Percentiles rank a stretch among this genome's conserved stretches.
phyloP scores from a whole-genome alignment of 345 rosid species.

The Nasturtium officinale region DNA sequence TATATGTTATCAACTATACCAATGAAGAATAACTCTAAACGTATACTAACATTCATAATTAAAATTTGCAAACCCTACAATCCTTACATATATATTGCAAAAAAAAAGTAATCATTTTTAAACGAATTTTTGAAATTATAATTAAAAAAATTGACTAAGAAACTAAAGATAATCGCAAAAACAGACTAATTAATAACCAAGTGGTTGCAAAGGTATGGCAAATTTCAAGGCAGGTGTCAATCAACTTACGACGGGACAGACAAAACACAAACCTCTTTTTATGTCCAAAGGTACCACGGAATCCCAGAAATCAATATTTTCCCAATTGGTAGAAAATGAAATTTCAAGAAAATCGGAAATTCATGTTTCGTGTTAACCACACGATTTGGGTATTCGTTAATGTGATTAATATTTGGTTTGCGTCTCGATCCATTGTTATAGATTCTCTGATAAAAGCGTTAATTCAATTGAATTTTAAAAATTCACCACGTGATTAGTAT shows the following conservation, averaged over 20 bases:
- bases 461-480: neutral
- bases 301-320: slow-evolving; percentile 10
- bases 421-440: slow-evolving; percentile 30
- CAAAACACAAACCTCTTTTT: slow-evolving; percentile 31
- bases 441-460: slow-evolving; percentile 16
- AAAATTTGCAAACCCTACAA: neutral
- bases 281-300: slow-evolving; percentile 44
- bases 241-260: slow-evolving; percentile 34
- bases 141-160: neutral
- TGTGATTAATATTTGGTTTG: slow-evolving; percentile 35
- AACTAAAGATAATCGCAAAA: slow-evolving; percentile 12
- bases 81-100: neutral
- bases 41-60: neutral
- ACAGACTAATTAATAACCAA: slow-evolving; percentile 19
- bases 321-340: slow-evolving; percentile 20
- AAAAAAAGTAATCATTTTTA: too few relatives aligned
- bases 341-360: slow-evolving; percentile 5
- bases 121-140: too few relatives aligned
- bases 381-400: slow-evolving; percentile 23
- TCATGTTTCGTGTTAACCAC: slow-evolving; percentile 18
- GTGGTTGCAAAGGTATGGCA: slow-evolving; percentile 29
- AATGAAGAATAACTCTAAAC: neutral
- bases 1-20: neutral
- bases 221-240: slow-evolving; percentile 32
- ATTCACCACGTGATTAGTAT: slow-evolving; percentile 25